A percentile compares a stretch with the other conserved stretches of the same genome.
Evolutionary conservation across 2,329 filamentous ascomycete species (phyloP).

Genomic region (Alternaria triticina): DNA sequence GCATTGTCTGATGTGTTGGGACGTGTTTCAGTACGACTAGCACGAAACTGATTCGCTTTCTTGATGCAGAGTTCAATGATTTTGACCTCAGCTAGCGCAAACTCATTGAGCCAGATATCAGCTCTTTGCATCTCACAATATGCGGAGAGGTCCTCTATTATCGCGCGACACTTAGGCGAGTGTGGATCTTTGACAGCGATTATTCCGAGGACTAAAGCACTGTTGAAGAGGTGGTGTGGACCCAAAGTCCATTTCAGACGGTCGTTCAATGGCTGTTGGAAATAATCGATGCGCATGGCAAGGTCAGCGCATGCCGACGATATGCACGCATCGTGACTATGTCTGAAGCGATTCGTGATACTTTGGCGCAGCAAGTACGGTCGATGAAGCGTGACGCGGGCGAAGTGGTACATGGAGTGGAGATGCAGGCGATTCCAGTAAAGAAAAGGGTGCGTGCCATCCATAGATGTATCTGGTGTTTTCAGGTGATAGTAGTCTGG

Average conservation of each 20-base stretch:
- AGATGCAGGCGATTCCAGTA: conserved; percentile 50
- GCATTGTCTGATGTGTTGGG: not conserved
- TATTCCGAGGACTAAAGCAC: conserved; percentile 49
- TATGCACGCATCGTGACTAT: conserved; percentile 52
- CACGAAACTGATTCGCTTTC: conserved; percentile 21
- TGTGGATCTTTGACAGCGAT: conserved; percentile 47
- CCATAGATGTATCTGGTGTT: conserved; percentile 41
- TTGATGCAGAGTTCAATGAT: conserved; percentile 53
- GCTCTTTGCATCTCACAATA: conserved; percentile 52
- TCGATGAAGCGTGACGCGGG: conserved; percentile 50
- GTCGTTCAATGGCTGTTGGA: conserved; percentile 39
- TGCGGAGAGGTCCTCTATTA: conserved; percentile 49
- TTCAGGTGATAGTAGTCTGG: conserved; percentile 47
- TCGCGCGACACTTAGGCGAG: conserved; percentile 36
- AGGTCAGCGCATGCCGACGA: conserved; percentile 52
- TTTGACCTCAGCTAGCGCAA: conserved; percentile 52
- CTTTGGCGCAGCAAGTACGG: conserved; percentile 50
- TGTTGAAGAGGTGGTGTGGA: conserved; percentile 53
- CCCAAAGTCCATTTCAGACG: conserved; percentile 46
- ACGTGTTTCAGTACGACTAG: not conserved
- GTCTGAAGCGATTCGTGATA: conserved; percentile 50
- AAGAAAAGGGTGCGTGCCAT: conserved; percentile 38
- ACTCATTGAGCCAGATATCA: conserved; percentile 53
- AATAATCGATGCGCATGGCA: conserved; percentile 45
- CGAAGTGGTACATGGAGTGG: conserved; percentile 51